Conservation (phyloP, 208 protist genomes). For the Trypanosoma mega region DNA sequence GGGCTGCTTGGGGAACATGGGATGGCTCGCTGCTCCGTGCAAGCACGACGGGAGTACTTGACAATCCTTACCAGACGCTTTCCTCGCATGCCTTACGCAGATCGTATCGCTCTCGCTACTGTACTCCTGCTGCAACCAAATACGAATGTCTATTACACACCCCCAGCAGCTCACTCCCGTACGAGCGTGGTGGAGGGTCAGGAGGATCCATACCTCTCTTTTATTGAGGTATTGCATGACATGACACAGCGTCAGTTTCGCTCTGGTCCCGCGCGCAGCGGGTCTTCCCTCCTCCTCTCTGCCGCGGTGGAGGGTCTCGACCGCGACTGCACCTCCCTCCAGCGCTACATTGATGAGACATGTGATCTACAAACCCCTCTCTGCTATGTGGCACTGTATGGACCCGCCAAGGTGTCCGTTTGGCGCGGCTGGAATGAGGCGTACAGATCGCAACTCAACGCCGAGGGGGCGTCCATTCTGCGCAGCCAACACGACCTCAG, state of each 20-base stretch:
- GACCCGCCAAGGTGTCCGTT: conserved; percentile 23
- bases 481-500: conserved; percentile 64
- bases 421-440: conserved; percentile 64
- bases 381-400: conserved; percentile 57
- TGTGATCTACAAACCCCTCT: conserved; percentile 68
- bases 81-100: conserved; percentile 43
- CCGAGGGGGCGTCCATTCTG: conserved; percentile 43
- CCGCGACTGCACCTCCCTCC: conserved; percentile 39
- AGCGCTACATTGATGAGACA: conserved; percentile 82
- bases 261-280: neutral
- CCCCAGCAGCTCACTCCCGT: no score
- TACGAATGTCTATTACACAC: neutral
- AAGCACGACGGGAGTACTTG: conserved; percentile 33
- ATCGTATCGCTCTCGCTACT: conserved; percentile 49
- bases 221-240: conserved; percentile 38
- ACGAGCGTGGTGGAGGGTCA: no score
- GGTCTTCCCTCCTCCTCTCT: conserved; percentile 52
- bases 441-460: conserved; percentile 60
- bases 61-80: conserved; percentile 32
- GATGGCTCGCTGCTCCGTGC: conserved; percentile 17
- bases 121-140: conserved; percentile 47
- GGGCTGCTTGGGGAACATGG: neutral
- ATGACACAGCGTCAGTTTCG: conserved; percentile 49
- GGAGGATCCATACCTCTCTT: conserved; percentile 25
- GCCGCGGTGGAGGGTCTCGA: conserved; percentile 54